Percentiles rank a stretch among this genome's conserved stretches.
phyloP scores from a whole-genome alignment of 495 filamentous ascomycete species.

The Lasiosphaeriaceae sp. region DNA sequence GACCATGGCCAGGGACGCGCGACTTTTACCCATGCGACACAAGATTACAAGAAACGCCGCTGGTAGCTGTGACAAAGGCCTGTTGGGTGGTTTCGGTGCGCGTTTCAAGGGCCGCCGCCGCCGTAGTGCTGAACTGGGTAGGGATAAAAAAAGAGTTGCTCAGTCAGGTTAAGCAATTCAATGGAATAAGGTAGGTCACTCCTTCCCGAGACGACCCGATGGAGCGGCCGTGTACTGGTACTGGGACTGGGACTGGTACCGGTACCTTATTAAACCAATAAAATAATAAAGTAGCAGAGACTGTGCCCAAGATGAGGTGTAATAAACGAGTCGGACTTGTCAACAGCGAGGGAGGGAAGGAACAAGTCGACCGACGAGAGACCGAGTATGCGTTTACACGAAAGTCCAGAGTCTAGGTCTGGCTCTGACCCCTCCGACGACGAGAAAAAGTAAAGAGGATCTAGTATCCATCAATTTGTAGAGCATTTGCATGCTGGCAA shows the following conservation, averaged over 20 bases:
- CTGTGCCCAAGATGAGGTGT: background rate
- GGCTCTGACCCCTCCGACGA: background rate
- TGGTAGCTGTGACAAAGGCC: slow-evolving; percentile 16
- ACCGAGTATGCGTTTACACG: background rate
- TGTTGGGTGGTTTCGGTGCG: slow-evolving; percentile 15
- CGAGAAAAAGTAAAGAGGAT: no score
- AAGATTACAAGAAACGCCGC: slow-evolving; percentile 4
- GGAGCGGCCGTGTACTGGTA: background rate
- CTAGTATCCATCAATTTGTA: background rate
- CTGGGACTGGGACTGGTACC: background rate
- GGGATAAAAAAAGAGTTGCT: background rate
- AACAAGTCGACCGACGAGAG: background rate
- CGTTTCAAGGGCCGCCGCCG: slow-evolving; percentile 14
- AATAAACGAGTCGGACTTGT: no score
- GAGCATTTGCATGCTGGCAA: background rate
- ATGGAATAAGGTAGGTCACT: no score
- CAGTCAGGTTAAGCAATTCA: background rate
- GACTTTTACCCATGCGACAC: slow-evolving; percentile 9
- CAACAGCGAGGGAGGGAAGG: no score
- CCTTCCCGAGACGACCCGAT: background rate
- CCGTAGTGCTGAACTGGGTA: background rate
- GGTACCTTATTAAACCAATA: background rate
- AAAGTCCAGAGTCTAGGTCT: background rate
- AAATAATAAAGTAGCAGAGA: no score
- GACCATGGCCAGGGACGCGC: slow-evolving; percentile 2